phyloP scores from a whole-genome alignment of 2,329 filamentous ascomycete species.

The Chrysoporthe austroafricana region DNA sequence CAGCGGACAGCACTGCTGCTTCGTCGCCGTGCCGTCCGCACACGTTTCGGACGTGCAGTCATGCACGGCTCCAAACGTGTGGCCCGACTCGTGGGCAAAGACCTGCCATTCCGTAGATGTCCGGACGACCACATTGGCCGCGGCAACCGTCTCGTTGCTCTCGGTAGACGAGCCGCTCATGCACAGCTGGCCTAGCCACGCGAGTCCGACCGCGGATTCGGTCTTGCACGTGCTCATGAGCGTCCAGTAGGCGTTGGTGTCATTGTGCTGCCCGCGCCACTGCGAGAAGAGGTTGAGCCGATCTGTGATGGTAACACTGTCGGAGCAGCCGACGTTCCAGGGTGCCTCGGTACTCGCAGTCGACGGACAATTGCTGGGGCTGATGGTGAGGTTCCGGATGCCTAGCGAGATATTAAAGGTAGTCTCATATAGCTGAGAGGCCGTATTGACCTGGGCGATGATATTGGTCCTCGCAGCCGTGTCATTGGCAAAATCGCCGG shows the following conservation, averaged over 20 bases:
- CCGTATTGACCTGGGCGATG: constrained; percentile 81
- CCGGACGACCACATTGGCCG: constrained; percentile 86
- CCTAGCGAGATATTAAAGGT: constrained; percentile 96
- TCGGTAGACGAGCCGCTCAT: constrained; percentile 57
- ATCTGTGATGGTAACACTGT: constrained; percentile 67
- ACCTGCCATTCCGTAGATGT: constrained; percentile 91
- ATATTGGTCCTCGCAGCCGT: constrained; percentile 73
- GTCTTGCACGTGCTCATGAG: constrained; percentile 82
- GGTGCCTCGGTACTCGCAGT: constrained; percentile 67
- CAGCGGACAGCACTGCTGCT: constrained; percentile 78
- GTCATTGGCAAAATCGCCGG: constrained; percentile 65
- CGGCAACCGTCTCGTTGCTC: constrained; percentile 73
- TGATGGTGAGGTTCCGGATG: constrained; percentile 82
- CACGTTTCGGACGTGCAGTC: constrained; percentile 80
- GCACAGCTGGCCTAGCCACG: constrained; percentile 92
- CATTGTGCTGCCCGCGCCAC: constrained; percentile 79
- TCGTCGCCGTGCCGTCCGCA: constrained; percentile 55
- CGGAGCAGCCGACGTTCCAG: constrained; percentile 82
- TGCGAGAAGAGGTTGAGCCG: constrained; percentile 85
- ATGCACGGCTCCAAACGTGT: constrained; percentile 95
- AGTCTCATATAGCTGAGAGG: constrained; percentile 84
- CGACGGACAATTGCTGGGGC: constrained; percentile 73
- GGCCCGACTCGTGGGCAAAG: constrained; percentile 90
- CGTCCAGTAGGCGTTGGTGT: constrained; percentile 92
- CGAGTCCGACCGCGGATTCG: constrained; percentile 82